Evolutionary conservation across 352 stramenopile genomes (phyloP), one percentile per base, ranked within the genome.

Genomic region (Phytophthora foliorum): DNA sequence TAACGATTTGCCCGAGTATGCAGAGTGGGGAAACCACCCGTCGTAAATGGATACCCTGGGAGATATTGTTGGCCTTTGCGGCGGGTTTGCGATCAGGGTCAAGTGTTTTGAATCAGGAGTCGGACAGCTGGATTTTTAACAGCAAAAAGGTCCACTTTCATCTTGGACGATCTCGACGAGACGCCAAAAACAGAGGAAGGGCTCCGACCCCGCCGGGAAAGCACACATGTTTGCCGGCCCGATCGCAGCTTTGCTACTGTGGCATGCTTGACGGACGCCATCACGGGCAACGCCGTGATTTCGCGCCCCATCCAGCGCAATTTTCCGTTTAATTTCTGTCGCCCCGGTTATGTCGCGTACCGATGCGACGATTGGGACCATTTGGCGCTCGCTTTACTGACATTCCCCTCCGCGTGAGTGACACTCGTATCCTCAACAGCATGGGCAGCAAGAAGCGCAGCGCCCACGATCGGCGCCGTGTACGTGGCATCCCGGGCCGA

Each of bases 391-490:
- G n/a, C 38, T 45, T 45, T 24, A 45, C 17, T 45, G 38, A 45
- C 38, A 3, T 41, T 8, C 29, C 29, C n/a, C 22, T 45, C 16
- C 17, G n/a, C n/a, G 16, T 45, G 38, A 45, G 17, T 45, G 22
- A 32, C 24, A 29, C 4, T n/a, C 14, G 45, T 52, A 52, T 21
- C 16, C 14, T 17, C 39, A 24, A 46, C 13, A 14, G 39, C 44
- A 83, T 84, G 78, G 61, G 24, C 16, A 67, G 49, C 51, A 86
- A 84, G 73, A 86, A 79, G 60, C 69, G 61, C 63, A 55, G 38
- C 34, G 29, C 32, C 41, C 68, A 66, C 45, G 51, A 74, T 42
- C 63, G 57, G 50, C 67, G 66, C 39, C 62, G 56, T 45, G 69
- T 61, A 52, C 80, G 72, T 48, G 78, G 81, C 38, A 56, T 77